phyloP scores from a whole-genome alignment of 352 stramenopile genomes.

The Phytophthora cactorum region DNA sequence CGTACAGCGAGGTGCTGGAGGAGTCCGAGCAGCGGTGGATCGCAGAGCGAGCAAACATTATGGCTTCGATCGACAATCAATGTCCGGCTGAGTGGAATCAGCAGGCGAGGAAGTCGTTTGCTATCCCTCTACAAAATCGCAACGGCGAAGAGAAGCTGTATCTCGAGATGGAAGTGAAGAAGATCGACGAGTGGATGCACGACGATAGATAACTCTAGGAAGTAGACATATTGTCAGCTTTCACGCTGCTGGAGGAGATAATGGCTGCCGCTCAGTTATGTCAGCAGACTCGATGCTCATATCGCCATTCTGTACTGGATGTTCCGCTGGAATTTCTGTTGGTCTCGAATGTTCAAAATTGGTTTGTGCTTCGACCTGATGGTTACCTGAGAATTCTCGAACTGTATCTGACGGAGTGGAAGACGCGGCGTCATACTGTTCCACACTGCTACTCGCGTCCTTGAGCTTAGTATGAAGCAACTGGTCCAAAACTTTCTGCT shows the following conservation, averaged over 20 bases:
- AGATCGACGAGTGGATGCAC: conserved; percentile 51
- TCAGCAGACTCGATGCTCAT: neutral
- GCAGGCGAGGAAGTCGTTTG: conserved; percentile 44
- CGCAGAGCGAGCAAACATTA: conserved; percentile 71
- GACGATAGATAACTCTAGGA: conserved; percentile 11
- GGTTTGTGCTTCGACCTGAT: conserved; percentile 2
- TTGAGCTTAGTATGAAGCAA: conserved; percentile 39
- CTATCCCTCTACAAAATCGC: conserved; percentile 46
- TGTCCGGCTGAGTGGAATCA: conserved; percentile 43
- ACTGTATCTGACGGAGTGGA: neutral
- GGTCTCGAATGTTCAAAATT: neutral
- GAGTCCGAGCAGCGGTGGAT: conserved; percentile 68
- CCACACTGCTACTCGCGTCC: neutral
- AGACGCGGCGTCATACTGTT: neutral
- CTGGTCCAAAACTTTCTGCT: conserved; percentile 46
- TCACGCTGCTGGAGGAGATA: conserved; percentile 30
- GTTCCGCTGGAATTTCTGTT: neutral
- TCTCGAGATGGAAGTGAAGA: conserved; percentile 56
- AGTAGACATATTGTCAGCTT: neutral
- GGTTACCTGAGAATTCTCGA: neutral
- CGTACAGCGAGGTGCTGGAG: conserved; percentile 63
- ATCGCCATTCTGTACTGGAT: neutral
- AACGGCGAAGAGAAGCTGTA: conserved; percentile 48
- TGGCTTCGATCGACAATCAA: conserved; percentile 65
- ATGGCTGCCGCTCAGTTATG: conserved; percentile 9